Evolutionary conservation across 2,329 filamentous ascomycete species (phyloP).

Genomic region (Diaporthe australafricana): DNA sequence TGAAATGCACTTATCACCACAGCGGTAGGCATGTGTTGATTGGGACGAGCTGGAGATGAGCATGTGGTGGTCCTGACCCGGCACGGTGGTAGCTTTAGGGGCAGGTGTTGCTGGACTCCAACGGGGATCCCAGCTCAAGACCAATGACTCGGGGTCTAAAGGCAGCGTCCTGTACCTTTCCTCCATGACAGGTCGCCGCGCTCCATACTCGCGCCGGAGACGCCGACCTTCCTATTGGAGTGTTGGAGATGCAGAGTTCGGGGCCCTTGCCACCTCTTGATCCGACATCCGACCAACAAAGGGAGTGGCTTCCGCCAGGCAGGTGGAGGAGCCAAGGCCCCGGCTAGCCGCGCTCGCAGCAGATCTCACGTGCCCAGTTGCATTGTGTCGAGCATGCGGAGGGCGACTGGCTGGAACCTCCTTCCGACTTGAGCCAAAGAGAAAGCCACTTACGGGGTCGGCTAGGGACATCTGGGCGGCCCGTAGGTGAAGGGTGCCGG

Average conservation of each 20-base stretch:
- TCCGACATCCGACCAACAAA: not conserved
- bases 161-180: not conserved
- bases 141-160: slow-evolving; percentile 1
- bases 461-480: not conserved
- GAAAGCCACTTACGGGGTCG: not conserved
- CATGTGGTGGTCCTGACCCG: not conserved
- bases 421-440: not conserved
- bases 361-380: not conserved
- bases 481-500: not conserved
- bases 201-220: slow-evolving; percentile 3
- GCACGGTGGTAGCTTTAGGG: not conserved
- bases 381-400: not conserved
- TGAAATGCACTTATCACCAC: not conserved
- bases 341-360: not conserved
- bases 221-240: slow-evolving; percentile 4
- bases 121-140: not conserved
- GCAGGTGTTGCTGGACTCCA: not conserved
- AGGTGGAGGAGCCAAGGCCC: not conserved
- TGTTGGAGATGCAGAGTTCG: not conserved
- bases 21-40: not conserved
- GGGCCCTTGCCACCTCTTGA: not conserved
- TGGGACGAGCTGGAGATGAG: not conserved
- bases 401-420: not conserved
- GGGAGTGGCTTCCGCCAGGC: not conserved
- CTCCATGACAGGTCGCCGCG: not conserved